Base-by-base conservation (phyloP, 805 yeast species). In the Dipodascopsis uninucleata region DNA sequence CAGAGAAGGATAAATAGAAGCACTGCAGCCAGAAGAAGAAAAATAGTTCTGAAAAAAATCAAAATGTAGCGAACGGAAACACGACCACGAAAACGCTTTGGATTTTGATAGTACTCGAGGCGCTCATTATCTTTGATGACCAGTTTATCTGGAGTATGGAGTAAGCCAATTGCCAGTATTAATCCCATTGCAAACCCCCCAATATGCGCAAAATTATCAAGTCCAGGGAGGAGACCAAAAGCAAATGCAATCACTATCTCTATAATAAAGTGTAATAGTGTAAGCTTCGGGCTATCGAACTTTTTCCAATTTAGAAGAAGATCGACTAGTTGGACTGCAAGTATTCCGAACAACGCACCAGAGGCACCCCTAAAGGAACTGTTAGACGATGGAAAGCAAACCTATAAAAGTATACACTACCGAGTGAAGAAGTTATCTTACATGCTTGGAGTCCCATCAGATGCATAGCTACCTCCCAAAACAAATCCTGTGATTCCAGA, bases 161-260 rank as follows among this genome's bases (percentile, higher is more conserved):
- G 57, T 8, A 81, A 50, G 1, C 72, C 63, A 0, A 78, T 56
- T 1, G 82, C 77, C 26, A 71, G 53, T 22, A 77, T 58, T 0
- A 78, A 29, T 0, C 89, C 89, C 63, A 77, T 65, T 20, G 78
- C 74, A 63, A 82, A 80, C 4, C 89, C 89, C 8, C 89, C 89
- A 54, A 82, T 75, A 61, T 82, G 88, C 33, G 83, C 72, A 58
- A 82, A 82, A 59, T 82, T 82, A 61, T 82, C 89, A 42, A 82
- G 59, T 0, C 89, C 89, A 0, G 89, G 89, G 12, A 82, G 63
- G 16, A 82, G 65, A 0, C 89, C 89, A 16, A 82, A 63, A 5
- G 74, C 82, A 36, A 82, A 70, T 29, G 80, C 71, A 3, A 81
- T 68, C 9, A 81, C 56, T 28, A 82, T 71, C 58, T 82, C 87